Evolutionary conservation across 352 stramenopile species (phyloP).

Genomic region (Globisporangium mamillatum): DNA sequence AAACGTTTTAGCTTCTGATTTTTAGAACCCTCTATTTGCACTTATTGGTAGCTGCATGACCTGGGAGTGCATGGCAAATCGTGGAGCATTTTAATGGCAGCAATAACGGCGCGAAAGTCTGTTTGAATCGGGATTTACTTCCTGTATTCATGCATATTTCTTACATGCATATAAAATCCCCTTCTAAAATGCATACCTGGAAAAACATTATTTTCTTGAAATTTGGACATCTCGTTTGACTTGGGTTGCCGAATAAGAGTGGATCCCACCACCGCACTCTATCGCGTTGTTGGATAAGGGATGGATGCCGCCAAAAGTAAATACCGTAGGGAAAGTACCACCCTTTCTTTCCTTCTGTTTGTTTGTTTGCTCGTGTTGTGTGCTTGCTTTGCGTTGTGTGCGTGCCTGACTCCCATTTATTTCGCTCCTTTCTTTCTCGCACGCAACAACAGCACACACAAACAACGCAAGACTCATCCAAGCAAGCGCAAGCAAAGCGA

Average conservation of each 20-base stretch:
- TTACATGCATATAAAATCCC: no score
- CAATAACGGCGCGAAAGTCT: no score
- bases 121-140: no score
- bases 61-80: not conserved
- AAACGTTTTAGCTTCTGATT: not conserved
- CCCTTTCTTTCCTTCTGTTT: not conserved
- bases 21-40: constrained; percentile 1
- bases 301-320: not conserved
- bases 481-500: not conserved
- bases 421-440: not conserved
- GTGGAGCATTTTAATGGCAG: no score
- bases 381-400: not conserved
- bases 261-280: not conserved
- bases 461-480: not conserved
- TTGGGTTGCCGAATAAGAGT: not conserved
- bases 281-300: not conserved
- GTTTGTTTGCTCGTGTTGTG: not conserved
- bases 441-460: not conserved
- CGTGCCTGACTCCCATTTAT: not conserved
- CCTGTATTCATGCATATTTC: no score
- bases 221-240: not conserved
- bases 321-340: not conserved
- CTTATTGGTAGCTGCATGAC: not conserved
- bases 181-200: not conserved
- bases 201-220: not conserved